phyloP scores from a whole-genome alignment of 1,284 basidiomycete species.

The Cystobasidium pallidum region DNA sequence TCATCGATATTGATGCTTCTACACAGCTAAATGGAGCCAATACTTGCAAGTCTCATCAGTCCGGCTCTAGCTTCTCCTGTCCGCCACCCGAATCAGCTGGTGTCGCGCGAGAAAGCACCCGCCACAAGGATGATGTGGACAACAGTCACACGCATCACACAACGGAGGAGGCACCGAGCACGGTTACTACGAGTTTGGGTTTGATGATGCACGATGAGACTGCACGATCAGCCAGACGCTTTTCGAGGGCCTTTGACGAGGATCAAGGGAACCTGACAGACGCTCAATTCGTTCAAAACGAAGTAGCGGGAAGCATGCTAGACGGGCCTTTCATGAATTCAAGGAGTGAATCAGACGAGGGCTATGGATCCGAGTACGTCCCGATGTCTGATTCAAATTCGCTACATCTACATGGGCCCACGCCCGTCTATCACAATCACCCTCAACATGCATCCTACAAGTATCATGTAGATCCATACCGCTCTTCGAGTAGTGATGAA shows the following conservation, averaged over 20 bases:
- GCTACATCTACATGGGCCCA: neutral
- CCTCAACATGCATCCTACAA: neutral
- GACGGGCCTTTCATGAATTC: neutral
- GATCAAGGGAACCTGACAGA: neutral
- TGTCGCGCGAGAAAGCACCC: no score
- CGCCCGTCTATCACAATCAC: neutral
- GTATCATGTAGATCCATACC: neutral
- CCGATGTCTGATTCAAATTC: neutral
- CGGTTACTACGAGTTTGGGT: neutral
- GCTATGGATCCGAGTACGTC: neutral
- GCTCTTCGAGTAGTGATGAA: neutral
- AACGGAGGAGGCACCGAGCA: neutral
- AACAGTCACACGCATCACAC: no score
- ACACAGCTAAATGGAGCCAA: neutral
- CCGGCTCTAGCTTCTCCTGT: no score
- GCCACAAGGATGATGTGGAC: no score
- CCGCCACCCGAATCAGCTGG: no score
- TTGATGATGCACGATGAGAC: conserved; percentile 15
- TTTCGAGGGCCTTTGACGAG: conserved; percentile 12
- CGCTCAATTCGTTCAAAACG: neutral
- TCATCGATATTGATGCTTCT: neutral
- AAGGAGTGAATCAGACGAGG: neutral
- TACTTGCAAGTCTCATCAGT: no score
- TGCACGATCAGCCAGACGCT: conserved; percentile 5
- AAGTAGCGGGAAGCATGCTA: neutral